Percentiles rank a stretch among this genome's conserved stretches.
These are phyloP conservation scores for Plenodomus biglobosus DNA, from an alignment of 2,329 filamentous ascomycete genomes.

Conservation along the genomic window DNA sequence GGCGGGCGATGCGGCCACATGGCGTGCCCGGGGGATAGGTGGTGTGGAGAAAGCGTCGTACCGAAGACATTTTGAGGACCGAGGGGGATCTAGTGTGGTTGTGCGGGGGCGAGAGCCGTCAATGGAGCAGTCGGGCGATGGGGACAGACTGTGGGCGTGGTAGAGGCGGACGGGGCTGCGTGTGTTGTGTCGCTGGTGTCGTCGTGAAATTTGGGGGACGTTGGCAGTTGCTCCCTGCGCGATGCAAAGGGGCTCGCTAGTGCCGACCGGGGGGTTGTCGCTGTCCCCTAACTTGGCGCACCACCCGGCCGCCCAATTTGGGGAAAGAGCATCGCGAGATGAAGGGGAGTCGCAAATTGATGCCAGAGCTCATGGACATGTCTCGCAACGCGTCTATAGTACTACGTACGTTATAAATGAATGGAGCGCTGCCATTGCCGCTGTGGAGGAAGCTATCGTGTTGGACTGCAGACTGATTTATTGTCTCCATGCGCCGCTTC, in stretches of 20 bases:
- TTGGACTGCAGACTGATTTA: too few relatives aligned
- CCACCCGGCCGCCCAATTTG: slow-evolving; percentile 27
- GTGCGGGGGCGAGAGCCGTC: slow-evolving; percentile 21
- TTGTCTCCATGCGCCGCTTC: too few relatives aligned
- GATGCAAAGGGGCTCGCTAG: slow-evolving; percentile 47
- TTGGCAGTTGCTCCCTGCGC: slow-evolving; percentile 43
- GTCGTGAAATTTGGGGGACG: slow-evolving; percentile 45
- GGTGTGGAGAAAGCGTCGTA: slow-evolving; percentile 33
- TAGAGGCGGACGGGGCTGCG: slow-evolving; percentile 20
- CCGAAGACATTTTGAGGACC: slow-evolving; percentile 41
- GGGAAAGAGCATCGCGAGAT: slow-evolving; percentile 6
- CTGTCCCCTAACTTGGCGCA: slow-evolving; percentile 35
- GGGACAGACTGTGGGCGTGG: slow-evolving; percentile 14
- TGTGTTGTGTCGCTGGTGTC: slow-evolving; percentile 36
- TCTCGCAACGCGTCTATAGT: too few relatives aligned
- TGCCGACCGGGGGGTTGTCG: slow-evolving; percentile 34
- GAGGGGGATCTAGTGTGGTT: slow-evolving; percentile 23
- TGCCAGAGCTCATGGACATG: neutral
- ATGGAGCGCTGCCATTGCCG: too few relatives aligned
- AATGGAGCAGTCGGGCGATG: slow-evolving; percentile 18
- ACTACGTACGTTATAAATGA: too few relatives aligned
- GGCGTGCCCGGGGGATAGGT: slow-evolving; percentile 26
- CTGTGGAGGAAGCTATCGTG: too few relatives aligned
- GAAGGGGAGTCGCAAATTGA: neutral
- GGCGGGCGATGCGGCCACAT: slow-evolving; percentile 17